Evolutionary conservation across 1,284 basidiomycete species (phyloP).

Genomic region (Microbotryum lychnidis-dioicae): DNA sequence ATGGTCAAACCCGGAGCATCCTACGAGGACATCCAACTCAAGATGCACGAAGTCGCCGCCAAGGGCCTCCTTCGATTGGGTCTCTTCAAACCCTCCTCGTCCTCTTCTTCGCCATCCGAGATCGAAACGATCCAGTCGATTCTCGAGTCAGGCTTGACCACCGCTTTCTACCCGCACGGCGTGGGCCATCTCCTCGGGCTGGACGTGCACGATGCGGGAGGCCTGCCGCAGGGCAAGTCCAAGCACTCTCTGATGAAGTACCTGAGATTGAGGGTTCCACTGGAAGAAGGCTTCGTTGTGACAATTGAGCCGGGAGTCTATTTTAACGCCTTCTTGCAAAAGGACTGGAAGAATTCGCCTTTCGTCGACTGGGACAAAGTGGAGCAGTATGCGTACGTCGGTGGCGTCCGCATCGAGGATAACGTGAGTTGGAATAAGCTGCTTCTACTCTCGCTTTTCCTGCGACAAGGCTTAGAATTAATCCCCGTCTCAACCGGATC

Average conservation of each 20-base stretch:
- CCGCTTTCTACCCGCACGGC: constrained; percentile 86
- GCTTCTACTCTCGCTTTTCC: too few relatives aligned
- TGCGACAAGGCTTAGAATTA: too few relatives aligned
- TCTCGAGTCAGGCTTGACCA: constrained; percentile 61
- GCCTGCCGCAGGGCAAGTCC: constrained; percentile 36
- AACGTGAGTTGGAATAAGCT: constrained; percentile 46
- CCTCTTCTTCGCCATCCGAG: constrained; percentile 44
- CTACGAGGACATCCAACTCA: constrained; percentile 75
- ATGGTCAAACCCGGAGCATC: constrained; percentile 62
- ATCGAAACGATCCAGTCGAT: constrained; percentile 49
- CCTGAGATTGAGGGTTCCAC: constrained; percentile 61
- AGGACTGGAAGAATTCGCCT: constrained; percentile 46
- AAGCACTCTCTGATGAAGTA: constrained; percentile 59
- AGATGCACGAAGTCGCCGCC: constrained; percentile 68
- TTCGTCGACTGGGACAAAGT: constrained; percentile 65
- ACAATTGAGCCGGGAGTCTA: constrained; percentile 71
- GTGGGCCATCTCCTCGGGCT: constrained; percentile 42
- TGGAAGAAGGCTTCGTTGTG: constrained; percentile 47
- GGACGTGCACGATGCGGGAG: constrained; percentile 20
- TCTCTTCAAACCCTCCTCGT: constrained; percentile 51
- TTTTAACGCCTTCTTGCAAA: constrained; percentile 34
- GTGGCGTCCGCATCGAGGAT: constrained; percentile 84
- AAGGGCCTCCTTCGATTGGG: constrained; percentile 71
- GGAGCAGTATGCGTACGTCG: constrained; percentile 63
- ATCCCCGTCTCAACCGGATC: too few relatives aligned